Evolutionary conservation across 2,329 filamentous ascomycete genomes (phyloP), one percentile per base, ranked within the genome.

Genomic region (Penicillium sp.): DNA sequence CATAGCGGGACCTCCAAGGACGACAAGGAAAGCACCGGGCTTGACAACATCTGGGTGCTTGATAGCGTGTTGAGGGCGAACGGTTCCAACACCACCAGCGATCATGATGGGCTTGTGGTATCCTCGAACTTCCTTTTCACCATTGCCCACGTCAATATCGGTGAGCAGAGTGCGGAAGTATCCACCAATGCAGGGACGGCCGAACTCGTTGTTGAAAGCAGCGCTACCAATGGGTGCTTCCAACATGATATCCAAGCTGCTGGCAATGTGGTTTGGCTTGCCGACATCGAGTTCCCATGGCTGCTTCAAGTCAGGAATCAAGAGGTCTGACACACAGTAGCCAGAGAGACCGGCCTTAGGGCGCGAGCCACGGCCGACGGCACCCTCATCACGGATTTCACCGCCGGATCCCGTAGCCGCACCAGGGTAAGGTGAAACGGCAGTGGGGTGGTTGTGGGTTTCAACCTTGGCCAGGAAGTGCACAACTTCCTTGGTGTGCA

Each of bases 81-180:
- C 93, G 6, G 90, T 96, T 49, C 94, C 94, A 36, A 97, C 86
- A 71, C 94, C 94, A 71, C 94, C 94, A 61, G 94, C 94, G 77
- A 99, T 91, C 91, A 97, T 96, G 74, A 96, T 97, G 10, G 94
- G 94, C 79, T 99, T 99, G 78, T 97, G 94, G 73, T 96, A 99
- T 25, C 94, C 94, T 66, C 93, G 85, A 70, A 91, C 84, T 65
- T 96, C 91, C 21, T 82, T 82, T 59, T 83, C 80, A 41, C 84
- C 84, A 55, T 85, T 81, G 44, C 80, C 82, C n/a, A 83, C 75
- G 27, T 83, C 80, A 31, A 89, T 82, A 57, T 86, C 82, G 43
- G 88, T 89, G 31, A 96, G 85, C 38, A 99, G 83, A 0, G 94
- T 99, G 60, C 93, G 84, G 81, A 99, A 99, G 71, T 92, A 93